Percentiles rank a stretch among this genome's conserved stretches.
Conservation (phyloP, 805 yeast genomes). For the Sporopachydermia quercuum region DNA sequence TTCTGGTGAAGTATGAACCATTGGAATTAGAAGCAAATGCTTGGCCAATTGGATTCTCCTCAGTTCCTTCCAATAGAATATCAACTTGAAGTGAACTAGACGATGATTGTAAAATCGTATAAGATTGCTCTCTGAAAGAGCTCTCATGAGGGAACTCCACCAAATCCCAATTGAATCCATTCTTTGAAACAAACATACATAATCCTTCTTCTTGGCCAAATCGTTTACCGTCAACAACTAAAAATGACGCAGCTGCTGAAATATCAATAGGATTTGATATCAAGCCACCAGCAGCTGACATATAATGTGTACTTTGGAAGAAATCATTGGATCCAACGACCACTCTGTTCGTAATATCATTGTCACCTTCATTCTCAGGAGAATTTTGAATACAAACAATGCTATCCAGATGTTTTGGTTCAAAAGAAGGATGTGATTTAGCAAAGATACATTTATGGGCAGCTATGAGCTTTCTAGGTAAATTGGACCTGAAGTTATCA, state of each 20-base stretch:
- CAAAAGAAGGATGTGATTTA: slow-evolving; percentile 13
- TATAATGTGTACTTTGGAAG: slow-evolving; percentile 22
- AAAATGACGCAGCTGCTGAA: slow-evolving; percentile 21
- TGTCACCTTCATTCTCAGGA: slow-evolving; percentile 25
- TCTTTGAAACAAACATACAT: slow-evolving; percentile 20
- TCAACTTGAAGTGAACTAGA: slow-evolving; percentile 26
- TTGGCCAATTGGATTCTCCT: slow-evolving; percentile 14
- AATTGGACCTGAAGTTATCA: slow-evolving; percentile 28
- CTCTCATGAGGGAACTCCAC: slow-evolving; percentile 18
- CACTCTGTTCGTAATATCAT: slow-evolving; percentile 11
- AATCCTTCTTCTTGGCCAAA: slow-evolving; percentile 11
- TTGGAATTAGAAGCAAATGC: slow-evolving; percentile 28
- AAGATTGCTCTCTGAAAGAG: slow-evolving; percentile 12
- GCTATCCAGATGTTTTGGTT: slow-evolving; percentile 16
- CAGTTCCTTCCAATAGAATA: slow-evolving; percentile 5
- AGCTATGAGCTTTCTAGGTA: slow-evolving; percentile 18
- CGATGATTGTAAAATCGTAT: slow-evolving; percentile 23
- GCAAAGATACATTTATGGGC: slow-evolving; percentile 15
- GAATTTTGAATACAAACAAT: slow-evolving; percentile 31
- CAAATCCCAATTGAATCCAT: slow-evolving; percentile 20
- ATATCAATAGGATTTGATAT: slow-evolving; percentile 19
- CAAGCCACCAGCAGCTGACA: slow-evolving; percentile 19
- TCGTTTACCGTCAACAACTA: slow-evolving; percentile 21
- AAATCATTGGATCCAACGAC: slow-evolving; percentile 30
- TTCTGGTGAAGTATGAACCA: slow-evolving; percentile 34